Conservation (phyloP, 768 basidiomycete genomes). For the Tulasnella sp. region DNA sequence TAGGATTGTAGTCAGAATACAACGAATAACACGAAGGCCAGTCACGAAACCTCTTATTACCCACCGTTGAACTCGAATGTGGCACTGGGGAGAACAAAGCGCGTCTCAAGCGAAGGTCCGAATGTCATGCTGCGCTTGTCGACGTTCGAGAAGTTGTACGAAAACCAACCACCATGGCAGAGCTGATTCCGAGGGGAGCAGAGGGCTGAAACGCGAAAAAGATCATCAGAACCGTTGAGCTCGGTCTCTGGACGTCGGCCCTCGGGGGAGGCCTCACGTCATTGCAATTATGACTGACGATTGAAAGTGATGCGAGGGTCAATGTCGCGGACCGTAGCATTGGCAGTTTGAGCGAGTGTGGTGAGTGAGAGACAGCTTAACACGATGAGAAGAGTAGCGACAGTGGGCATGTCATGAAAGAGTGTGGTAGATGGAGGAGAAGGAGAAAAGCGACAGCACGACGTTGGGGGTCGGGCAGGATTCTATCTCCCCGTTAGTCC, state of each 20-base stretch:
- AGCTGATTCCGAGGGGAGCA: background rate
- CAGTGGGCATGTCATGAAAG: background rate
- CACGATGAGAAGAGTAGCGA: background rate
- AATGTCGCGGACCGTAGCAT: constrained; percentile 1
- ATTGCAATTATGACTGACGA: constrained; percentile 2
- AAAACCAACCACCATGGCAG: constrained; percentile 2
- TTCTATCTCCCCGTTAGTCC: background rate
- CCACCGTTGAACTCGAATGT: constrained; percentile 10
- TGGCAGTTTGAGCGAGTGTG: background rate
- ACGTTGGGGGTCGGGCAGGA: background rate
- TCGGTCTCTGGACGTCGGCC: background rate
- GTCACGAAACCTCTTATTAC: background rate
- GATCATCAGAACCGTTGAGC: background rate
- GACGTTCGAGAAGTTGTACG: background rate
- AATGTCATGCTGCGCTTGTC: constrained; percentile 3
- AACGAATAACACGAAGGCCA: background rate
- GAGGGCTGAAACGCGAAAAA: background rate
- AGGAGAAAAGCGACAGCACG: background rate
- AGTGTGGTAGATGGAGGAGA: background rate
- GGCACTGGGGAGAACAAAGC: background rate
- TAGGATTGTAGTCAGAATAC: background rate
- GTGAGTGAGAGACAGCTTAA: background rate
- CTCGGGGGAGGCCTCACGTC: background rate
- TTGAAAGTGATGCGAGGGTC: background rate
- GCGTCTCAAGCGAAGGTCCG: background rate